phyloP scores from a whole-genome alignment of 495 filamentous ascomycete species.

The Daldinia grandis region DNA sequence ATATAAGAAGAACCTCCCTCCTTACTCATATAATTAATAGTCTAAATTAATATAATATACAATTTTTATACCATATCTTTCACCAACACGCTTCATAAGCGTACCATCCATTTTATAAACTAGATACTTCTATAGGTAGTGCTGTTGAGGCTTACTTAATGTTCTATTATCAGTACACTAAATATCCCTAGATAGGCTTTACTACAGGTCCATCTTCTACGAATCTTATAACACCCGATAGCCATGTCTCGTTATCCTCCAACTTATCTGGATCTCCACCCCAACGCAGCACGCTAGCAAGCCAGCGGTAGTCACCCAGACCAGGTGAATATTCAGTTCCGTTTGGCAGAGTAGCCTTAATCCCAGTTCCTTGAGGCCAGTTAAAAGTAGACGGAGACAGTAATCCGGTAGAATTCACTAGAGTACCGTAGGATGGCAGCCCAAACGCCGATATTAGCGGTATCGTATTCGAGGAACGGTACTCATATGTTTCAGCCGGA shows the following conservation, averaged over 20 bases:
- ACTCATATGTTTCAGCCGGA: conserved; percentile 15
- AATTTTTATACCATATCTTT: no score
- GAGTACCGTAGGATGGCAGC: conserved; percentile 28
- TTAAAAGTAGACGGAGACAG: conserved; percentile 31
- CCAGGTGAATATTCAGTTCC: conserved; percentile 26
- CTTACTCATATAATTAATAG: no score
- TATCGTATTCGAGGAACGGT: conserved; percentile 14
- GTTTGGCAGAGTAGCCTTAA: conserved; percentile 11
- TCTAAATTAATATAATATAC: no score
- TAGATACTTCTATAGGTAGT: no score
- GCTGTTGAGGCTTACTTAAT: no score
- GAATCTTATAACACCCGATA: conserved; percentile 35
- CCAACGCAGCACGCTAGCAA: conserved; percentile 38
- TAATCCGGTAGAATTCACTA: conserved; percentile 21
- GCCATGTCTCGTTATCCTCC: conserved; percentile 41
- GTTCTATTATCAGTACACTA: background rate
- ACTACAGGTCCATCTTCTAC: conserved; percentile 23
- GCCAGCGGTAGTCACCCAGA: conserved; percentile 36
- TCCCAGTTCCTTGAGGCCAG: conserved; percentile 25
- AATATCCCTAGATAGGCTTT: background rate
- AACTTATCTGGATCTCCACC: conserved; percentile 22
- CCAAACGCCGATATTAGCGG: conserved; percentile 24
- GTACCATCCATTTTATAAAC: no score
- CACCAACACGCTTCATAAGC: background rate
- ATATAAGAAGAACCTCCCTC: no score